Base-by-base conservation (phyloP, 1,284 basidiomycete species). In the Afroboletus lepidellus region DNA sequence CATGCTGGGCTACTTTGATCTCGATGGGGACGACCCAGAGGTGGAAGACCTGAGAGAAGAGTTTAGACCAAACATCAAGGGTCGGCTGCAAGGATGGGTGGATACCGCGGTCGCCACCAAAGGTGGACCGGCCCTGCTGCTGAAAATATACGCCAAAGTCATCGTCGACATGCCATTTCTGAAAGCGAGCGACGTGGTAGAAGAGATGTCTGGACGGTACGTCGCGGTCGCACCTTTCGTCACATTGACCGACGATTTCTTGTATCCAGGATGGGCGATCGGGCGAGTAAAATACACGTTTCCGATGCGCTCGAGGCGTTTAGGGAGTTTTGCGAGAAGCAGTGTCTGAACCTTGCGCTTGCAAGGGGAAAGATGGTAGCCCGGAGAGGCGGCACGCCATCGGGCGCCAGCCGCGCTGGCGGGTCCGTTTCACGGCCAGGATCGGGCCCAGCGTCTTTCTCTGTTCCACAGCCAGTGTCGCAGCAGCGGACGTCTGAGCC, bases 1-100 rank as follows among this genome's bases (percentile, higher is more conserved):
- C 51, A 66, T 78, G 29, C 56, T 80, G 4, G 74, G 73, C 4
- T 79, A 77, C 57, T 67, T 82, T 24, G 82, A 83, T 46, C 47
- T 80, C n/a, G 77, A 81, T 33, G 69, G 70, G 13, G 62, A 69
- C 20, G 84, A 86, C 51, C 72, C 78, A 1, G 83, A 85, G 54
- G 59, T 79, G 43, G 80, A 81, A 29, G 81, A 84, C 45, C 51
- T 85, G 39, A 69, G 77, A 41, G 83, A 84, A 43, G 81, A 84
- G 63, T 80, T 79, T 45, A 69, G 77, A 43, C 85, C 84, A 0
- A 72, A 73, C 53, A 62, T 85, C 59, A 80, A 78, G 63, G 71
- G 71, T 23, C 73, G 81, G 2, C 78, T 85, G 38, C 75, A 79
- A 18, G 77, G 77, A 11, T 87, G 84, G 84, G 60, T 70, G 21